Conservation (phyloP, 1,139 yeast genomes). For the Kodamaea sp. region DNA sequence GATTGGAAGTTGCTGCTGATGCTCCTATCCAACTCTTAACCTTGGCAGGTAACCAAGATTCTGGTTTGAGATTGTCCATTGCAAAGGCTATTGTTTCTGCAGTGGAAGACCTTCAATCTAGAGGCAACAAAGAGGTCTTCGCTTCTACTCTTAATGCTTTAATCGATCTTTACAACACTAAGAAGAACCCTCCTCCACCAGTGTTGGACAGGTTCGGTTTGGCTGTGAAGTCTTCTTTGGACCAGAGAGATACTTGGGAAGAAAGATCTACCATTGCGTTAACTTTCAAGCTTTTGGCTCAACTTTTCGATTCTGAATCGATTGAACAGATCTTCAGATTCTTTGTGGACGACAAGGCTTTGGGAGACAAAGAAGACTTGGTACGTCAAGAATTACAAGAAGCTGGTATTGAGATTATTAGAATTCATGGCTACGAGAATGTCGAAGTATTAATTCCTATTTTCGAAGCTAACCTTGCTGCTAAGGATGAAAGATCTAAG, state of each 20-base stretch:
- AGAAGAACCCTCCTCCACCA: constrained; percentile 76
- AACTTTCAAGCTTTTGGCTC: constrained; percentile 60
- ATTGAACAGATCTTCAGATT: constrained; percentile 58
- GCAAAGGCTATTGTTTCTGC: constrained; percentile 63
- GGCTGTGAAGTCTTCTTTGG: constrained; percentile 60
- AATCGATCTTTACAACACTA: constrained; percentile 55
- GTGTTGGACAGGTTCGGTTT: constrained; percentile 78
- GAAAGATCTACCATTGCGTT: constrained; percentile 80
- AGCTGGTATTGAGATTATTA: constrained; percentile 79
- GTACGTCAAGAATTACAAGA: constrained; percentile 85
- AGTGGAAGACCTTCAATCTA: constrained; percentile 23
- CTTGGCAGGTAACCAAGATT: constrained; percentile 55
- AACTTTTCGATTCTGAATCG: constrained; percentile 36
- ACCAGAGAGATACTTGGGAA: constrained; percentile 78
- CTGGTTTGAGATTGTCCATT: constrained; percentile 67
- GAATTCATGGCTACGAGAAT: constrained; percentile 59
- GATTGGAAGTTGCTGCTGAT: constrained; percentile 45
- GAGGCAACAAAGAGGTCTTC: constrained; percentile 27
- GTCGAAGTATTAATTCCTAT: constrained; percentile 76
- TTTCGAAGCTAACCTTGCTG: constrained; percentile 63
- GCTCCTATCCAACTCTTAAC: constrained; percentile 48
- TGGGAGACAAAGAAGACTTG: constrained; percentile 70
- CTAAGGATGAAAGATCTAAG: constrained; percentile 45
- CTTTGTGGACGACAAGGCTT: constrained; percentile 59
- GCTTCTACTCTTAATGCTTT: constrained; percentile 41